Conservation (phyloP, 768 basidiomycete genomes). For the Serendipita sp. region DNA sequence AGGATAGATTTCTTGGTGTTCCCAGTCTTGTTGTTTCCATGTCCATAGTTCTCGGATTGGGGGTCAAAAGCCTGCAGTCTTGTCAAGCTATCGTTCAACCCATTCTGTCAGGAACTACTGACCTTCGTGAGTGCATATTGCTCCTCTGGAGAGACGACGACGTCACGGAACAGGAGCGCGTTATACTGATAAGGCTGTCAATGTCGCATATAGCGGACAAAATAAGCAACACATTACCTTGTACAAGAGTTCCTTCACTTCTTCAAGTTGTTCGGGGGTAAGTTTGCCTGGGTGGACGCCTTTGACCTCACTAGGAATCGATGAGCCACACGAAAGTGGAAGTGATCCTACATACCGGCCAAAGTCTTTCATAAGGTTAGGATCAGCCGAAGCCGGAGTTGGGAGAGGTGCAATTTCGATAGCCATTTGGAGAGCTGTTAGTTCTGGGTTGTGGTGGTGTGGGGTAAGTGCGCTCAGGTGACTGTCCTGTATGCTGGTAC, state of each 20-base stretch:
- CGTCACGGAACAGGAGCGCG: conserved; percentile 58
- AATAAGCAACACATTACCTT: conserved; percentile 32
- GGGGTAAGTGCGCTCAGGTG: too few relatives aligned
- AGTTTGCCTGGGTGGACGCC: conserved; percentile 54
- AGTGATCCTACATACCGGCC: conserved; percentile 27
- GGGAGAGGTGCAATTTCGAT: conserved; percentile 52
- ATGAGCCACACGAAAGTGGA: neutral
- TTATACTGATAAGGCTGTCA: conserved; percentile 33
- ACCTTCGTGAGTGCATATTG: conserved; percentile 80
- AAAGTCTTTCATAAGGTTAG: conserved; percentile 49
- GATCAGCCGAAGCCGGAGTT: conserved; percentile 55
- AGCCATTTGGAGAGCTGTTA: conserved; percentile 30
- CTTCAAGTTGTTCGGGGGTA: conserved; percentile 41
- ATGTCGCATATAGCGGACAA: neutral
- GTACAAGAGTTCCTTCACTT: conserved; percentile 60
- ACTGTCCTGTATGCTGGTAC: too few relatives aligned
- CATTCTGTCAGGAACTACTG: conserved; percentile 12
- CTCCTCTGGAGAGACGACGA: conserved; percentile 55
- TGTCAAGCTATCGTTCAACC: neutral
- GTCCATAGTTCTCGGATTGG: conserved; percentile 49
- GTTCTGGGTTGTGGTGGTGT: too few relatives aligned
- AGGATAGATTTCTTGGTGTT: conserved; percentile 61
- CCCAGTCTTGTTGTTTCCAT: conserved; percentile 78
- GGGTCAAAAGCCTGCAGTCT: conserved; percentile 58
- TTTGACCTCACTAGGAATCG: conserved; percentile 33